Conservation (phyloP, 2,329 filamentous ascomycete genomes). For the Calonectria hawksworthii region DNA sequence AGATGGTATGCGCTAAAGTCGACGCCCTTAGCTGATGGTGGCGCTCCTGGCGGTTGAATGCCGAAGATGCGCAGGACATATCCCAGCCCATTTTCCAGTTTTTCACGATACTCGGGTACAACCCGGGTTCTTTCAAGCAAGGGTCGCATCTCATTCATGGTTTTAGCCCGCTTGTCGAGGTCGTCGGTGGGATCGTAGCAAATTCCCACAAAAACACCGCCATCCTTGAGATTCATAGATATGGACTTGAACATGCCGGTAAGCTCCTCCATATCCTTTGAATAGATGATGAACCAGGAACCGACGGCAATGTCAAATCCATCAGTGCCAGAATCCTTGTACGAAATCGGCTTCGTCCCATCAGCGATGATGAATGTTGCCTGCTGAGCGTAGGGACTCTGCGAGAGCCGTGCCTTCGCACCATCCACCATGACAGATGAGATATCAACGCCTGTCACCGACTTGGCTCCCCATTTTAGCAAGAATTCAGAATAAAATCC, state of each 20-base stretch:
- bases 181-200: background rate
- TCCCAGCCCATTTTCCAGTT: background rate
- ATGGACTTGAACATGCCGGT: background rate
- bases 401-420: background rate
- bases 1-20: background rate
- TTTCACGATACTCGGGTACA: background rate
- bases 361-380: background rate
- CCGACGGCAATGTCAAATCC: background rate
- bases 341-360: background rate
- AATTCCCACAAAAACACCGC: background rate
- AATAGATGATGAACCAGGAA: background rate
- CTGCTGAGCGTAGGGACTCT: background rate
- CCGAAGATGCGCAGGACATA: background rate
- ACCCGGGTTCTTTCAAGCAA: background rate
- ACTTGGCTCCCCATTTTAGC: background rate
- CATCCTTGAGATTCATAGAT: background rate
- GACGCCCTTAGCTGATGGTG: background rate
- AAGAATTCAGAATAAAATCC: background rate
- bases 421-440: background rate
- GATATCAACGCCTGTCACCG: background rate
- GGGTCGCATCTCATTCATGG: background rate
- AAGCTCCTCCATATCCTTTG: background rate
- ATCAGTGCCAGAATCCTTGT: background rate
- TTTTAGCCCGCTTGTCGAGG: background rate
- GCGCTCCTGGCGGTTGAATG: background rate